Evolutionary conservation across 2,329 filamentous ascomycete species (phyloP).

Genomic region (Botrytis squamosa): DNA sequence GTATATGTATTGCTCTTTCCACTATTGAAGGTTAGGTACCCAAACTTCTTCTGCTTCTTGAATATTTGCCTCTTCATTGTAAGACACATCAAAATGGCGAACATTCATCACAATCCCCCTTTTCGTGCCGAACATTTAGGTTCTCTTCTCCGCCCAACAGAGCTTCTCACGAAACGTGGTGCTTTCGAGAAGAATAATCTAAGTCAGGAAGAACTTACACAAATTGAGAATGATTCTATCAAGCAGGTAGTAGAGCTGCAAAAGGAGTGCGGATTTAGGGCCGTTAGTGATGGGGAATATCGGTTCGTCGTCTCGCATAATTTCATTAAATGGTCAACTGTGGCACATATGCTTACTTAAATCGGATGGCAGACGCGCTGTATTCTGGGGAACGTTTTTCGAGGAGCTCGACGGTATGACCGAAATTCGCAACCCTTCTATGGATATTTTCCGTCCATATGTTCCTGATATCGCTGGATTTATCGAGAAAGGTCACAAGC

Average conservation of each 20-base stretch:
- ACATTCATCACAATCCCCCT: slow-evolving; percentile 41
- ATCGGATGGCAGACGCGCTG: slow-evolving; percentile 28
- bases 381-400: slow-evolving; percentile 38
- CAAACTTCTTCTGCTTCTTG: neutral
- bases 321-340: neutral
- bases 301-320: slow-evolving; percentile 23
- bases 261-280: slow-evolving; percentile 54
- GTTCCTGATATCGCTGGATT: slow-evolving; percentile 45
- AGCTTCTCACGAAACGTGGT: slow-evolving; percentile 55
- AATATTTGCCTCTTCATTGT: neutral
- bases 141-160: slow-evolving; percentile 59
- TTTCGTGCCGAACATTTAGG: slow-evolving; percentile 66
- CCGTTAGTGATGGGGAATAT: slow-evolving; percentile 60
- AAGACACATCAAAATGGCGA: slow-evolving; percentile 21
- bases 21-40: neutral
- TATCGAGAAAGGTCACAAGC: slow-evolving; percentile 46
- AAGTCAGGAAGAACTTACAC: slow-evolving; percentile 44
- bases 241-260: slow-evolving; percentile 58
- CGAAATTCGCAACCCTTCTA: slow-evolving; percentile 34
- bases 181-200: slow-evolving; percentile 53
- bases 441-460: slow-evolving; percentile 43
- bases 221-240: slow-evolving; percentile 57
- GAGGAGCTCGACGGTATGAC: slow-evolving; percentile 34
- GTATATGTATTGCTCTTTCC: slow-evolving; percentile 1
- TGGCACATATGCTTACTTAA: neutral